Base-by-base conservation (phyloP, 2,329 filamentous ascomycete species). In the Albophoma yamanashiensis region DNA sequence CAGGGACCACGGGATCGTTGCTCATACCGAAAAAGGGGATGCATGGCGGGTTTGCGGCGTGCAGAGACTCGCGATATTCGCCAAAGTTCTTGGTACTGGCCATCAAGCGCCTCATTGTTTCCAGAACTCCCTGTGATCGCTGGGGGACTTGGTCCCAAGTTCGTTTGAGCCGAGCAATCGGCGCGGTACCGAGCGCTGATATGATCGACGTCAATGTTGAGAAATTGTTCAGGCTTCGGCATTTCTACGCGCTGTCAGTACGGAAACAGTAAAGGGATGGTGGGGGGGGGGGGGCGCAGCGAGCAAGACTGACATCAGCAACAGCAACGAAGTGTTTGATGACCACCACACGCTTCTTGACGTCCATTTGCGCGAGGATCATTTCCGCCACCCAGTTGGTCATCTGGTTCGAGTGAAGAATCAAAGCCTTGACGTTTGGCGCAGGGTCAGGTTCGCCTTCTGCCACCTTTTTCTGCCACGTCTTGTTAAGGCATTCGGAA, bases 371-470 rank as follows among this genome's bases (percentile, higher is more conserved):
- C 0, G 89, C 92, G 63, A 99, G 76, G 66, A 99, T 97, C 94
- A 99, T 97, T 74, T 97, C 93, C 38, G 94, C 94, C 57, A 97
- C 94, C 94, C 94, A 99, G 72, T 97, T 99, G 7, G 94, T 99
- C 80, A 99, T 87, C 74, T 97, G 93, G 70, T 99, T 99, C 0
- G 94, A 97, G 75, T 99, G 94, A 58, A 97, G 80, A 75, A 99
- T 99, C 63, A 99, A 82, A 12, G 92, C 90, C 76, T 97, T 97
- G 66, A 99, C 91, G 67, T 99, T 97, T 0, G 91, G 85, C 12
- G 94, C 92, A 40, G 92, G 90, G 68, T 96, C 92, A 7, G 88
- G 83, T 63, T 92, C 89, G 62, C 88, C 88, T 40, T 92, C 89
- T 11, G 78, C 83, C 61, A 95, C 81, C 78, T 97, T 97, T 82